Percentiles rank a stretch among this genome's conserved stretches.
Conservation (phyloP, 352 stramenopile genomes). For the Paralagenidium karlingii region DNA sequence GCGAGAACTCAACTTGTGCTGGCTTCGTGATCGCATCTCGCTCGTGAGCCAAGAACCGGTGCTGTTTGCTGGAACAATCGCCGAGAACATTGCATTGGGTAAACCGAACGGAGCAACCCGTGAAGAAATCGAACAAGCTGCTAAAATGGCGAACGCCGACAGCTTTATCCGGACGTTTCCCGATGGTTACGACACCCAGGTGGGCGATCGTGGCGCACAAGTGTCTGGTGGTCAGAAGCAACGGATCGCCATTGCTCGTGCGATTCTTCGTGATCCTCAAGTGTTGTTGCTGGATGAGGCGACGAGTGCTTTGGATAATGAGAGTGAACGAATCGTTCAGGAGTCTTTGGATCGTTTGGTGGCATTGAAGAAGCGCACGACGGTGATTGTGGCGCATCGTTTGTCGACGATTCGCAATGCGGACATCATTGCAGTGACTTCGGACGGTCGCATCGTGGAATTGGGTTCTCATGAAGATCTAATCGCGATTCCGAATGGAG, state of each 20-base stretch:
- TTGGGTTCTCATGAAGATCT: slow-evolving; percentile 82
- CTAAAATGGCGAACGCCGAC: slow-evolving; percentile 72
- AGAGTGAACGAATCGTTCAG: slow-evolving; percentile 60
- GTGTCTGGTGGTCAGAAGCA: slow-evolving; percentile 84
- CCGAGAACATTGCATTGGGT: slow-evolving; percentile 49
- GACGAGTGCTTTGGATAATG: slow-evolving; percentile 82
- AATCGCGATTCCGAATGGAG: slow-evolving; percentile 14
- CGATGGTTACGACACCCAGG: slow-evolving; percentile 35
- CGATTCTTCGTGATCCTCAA: slow-evolving; percentile 44
- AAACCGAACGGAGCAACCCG: slow-evolving; percentile 18
- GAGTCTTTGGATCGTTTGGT: slow-evolving; percentile 16
- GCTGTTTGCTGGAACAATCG: slow-evolving; percentile 50
- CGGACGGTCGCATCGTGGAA: slow-evolving; percentile 78
- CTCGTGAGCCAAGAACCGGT: slow-evolving; percentile 77
- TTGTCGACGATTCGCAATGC: slow-evolving; percentile 81
- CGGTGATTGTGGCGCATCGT: slow-evolving; percentile 82
- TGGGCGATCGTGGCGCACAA: slow-evolving; percentile 67
- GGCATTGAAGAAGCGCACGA: slow-evolving; percentile 38
- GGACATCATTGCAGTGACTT: slow-evolving; percentile 85
- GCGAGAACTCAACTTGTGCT: slow-evolving; percentile 25
- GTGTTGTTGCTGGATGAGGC: slow-evolving; percentile 80
- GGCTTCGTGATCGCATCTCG: slow-evolving; percentile 40
- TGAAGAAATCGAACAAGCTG: slow-evolving; percentile 70
- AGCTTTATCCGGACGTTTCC: slow-evolving; percentile 74
- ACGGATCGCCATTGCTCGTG: slow-evolving; percentile 78